Conservation (phyloP, 805 yeast genomes). For the Saccharomycopsis malanga region DNA sequence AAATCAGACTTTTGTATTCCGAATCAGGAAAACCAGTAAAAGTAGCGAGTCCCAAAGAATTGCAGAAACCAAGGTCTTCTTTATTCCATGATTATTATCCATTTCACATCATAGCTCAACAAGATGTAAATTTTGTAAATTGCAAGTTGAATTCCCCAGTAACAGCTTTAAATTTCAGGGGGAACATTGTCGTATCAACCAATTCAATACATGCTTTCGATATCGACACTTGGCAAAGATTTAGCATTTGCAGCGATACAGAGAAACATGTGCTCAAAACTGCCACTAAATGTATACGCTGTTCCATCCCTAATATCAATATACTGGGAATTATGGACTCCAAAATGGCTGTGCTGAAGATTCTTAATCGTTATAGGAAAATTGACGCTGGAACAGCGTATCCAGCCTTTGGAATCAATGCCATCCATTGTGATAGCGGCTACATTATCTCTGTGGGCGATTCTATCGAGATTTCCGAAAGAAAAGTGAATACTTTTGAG, state of each 20-base stretch:
- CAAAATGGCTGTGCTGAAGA: conserved; percentile 26
- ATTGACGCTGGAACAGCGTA: conserved; percentile 26
- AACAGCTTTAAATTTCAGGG: conserved; percentile 26
- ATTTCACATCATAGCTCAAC: not conserved
- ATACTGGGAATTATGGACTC: conserved; percentile 24
- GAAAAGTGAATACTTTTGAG: conserved; percentile 4
- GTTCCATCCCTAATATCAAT: conserved; percentile 29
- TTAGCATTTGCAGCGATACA: conserved; percentile 19
- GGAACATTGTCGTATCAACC: conserved; percentile 26
- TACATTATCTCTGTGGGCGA: conserved; percentile 41
- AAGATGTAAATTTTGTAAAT: conserved; percentile 4
- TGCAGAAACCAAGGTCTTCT: not conserved
- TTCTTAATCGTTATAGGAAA: conserved; percentile 27
- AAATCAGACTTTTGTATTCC: conserved; percentile 6
- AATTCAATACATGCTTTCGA: conserved; percentile 28
- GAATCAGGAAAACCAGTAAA: conserved; percentile 5
- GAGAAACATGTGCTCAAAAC: conserved; percentile 25
- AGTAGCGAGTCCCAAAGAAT: conserved; percentile 3
- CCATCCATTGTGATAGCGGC: conserved; percentile 8
- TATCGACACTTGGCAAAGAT: conserved; percentile 29
- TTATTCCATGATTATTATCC: conserved; percentile 17
- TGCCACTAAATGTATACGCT: conserved; percentile 26
- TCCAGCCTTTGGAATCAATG: conserved; percentile 21
- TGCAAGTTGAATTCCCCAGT: not conserved
- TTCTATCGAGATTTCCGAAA: conserved; percentile 27